phyloP scores from a whole-genome alignment of 2,329 filamentous ascomycete species.

The Cercospora zeina region DNA sequence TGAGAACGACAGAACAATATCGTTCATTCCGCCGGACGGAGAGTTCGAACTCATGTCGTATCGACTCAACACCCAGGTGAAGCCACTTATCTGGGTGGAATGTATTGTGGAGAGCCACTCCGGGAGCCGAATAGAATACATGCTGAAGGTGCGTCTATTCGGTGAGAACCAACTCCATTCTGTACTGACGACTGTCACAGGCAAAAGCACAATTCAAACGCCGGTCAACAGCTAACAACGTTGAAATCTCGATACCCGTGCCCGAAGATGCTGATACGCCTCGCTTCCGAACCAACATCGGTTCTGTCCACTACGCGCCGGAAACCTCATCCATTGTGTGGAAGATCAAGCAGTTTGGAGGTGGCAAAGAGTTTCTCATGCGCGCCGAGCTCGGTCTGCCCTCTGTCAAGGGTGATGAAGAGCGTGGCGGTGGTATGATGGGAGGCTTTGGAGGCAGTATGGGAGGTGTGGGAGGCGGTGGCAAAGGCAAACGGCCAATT shows the following conservation, averaged over 20 bases:
- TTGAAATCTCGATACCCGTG: slow-evolving; percentile 95
- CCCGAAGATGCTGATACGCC: slow-evolving; percentile 96
- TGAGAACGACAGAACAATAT: slow-evolving; percentile 98
- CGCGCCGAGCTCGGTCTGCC: slow-evolving; percentile 91
- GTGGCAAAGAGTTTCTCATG: slow-evolving; percentile 98
- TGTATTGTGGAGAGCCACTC: slow-evolving; percentile 96
- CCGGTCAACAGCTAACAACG: slow-evolving; percentile 95
- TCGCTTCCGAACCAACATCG: slow-evolving; percentile 95
- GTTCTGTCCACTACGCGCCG: slow-evolving; percentile 93
- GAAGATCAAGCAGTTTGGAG: slow-evolving; percentile 99
- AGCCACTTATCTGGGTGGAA: slow-evolving; percentile 98
- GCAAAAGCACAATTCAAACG: slow-evolving; percentile 97
- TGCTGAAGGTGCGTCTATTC: slow-evolving; percentile 72
- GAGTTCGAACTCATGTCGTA: slow-evolving; percentile 99
- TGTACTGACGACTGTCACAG: slow-evolving; percentile 39
- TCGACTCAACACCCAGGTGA: slow-evolving; percentile 96
- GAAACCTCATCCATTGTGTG: slow-evolving; percentile 97
- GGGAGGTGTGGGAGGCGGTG: slow-evolving; percentile 79
- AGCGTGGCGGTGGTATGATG: slow-evolving; percentile 89
- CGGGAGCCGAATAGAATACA: slow-evolving; percentile 94
- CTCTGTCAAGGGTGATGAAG: slow-evolving; percentile 91
- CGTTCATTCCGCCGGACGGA: slow-evolving; percentile 96
- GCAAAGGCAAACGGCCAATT: slow-evolving; percentile 95
- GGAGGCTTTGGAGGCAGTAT: slow-evolving; percentile 95
- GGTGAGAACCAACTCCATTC: not conserved